Conservation (phyloP, 352 stramenopile species). For the Globisporangium cylindrosporum region DNA sequence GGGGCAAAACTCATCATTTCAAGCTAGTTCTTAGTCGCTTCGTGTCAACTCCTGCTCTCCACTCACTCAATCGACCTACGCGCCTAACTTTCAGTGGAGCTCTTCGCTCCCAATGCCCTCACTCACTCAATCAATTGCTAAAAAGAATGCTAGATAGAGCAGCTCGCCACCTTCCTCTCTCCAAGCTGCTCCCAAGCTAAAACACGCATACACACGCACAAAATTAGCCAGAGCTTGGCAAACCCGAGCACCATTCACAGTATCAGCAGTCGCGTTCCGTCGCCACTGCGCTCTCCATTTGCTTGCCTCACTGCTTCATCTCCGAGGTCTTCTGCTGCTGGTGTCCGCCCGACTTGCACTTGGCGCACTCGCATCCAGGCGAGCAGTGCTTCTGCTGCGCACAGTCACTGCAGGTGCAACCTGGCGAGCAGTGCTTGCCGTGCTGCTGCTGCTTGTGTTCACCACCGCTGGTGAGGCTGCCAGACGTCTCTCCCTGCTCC, state of each 20-base stretch:
- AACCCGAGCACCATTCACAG: not conserved
- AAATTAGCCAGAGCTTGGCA: not conserved
- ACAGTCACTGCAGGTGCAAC: not conserved
- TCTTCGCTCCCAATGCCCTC: not conserved
- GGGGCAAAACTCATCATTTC: not conserved
- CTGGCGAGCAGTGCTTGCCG: not conserved
- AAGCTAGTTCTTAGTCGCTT: not conserved
- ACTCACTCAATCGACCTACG: not conserved
- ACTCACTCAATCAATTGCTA: not conserved
- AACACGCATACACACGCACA: not conserved
- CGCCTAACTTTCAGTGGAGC: not conserved
- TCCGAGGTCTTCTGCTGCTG: not conserved
- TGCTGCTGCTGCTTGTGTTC: not conserved
- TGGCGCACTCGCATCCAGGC: not conserved
- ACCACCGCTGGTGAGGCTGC: not conserved
- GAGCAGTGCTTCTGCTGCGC: not conserved
- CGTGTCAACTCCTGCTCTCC: not conserved
- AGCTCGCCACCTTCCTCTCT: not conserved
- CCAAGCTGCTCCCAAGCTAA: not conserved
- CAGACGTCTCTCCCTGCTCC: slow-evolving; percentile 27
- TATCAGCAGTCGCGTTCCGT: not conserved
- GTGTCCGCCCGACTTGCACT: slow-evolving; percentile 1
- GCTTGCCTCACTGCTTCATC: not conserved
- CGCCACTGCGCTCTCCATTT: not conserved
- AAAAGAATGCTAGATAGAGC: not conserved